Percentiles rank a stretch among this genome's conserved stretches.
Conservation (phyloP, 768 basidiomycete genomes). For the Panaeolus cyanescens region DNA sequence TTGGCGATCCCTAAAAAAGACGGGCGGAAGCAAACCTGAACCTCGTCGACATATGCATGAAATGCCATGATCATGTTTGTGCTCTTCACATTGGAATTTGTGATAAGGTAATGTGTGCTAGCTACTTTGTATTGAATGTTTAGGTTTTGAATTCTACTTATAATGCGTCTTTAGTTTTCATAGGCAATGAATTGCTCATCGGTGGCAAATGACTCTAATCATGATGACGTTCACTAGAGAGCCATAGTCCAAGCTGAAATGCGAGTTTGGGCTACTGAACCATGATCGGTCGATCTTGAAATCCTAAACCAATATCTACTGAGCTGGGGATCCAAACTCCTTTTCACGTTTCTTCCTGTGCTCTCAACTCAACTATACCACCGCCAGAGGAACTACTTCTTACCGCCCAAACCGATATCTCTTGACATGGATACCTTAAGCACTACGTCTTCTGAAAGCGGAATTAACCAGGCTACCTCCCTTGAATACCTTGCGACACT, state of each 20-base stretch:
- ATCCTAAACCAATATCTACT: neutral
- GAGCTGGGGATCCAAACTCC: neutral
- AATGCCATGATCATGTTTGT: too few relatives aligned
- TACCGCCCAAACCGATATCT: neutral
- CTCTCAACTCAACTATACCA: neutral
- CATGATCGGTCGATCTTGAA: neutral
- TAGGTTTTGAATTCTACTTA: too few relatives aligned
- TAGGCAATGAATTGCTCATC: too few relatives aligned
- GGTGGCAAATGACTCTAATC: too few relatives aligned
- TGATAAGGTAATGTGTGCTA: too few relatives aligned
- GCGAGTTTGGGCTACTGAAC: neutral
- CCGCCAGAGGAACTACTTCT: neutral
- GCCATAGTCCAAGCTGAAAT: neutral
- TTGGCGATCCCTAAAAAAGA: too few relatives aligned
- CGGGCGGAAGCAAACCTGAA: too few relatives aligned
- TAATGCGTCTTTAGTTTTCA: too few relatives aligned
- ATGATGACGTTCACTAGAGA: too few relatives aligned
- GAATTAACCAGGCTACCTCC: neutral
- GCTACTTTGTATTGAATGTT: too few relatives aligned
- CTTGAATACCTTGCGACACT: slow-evolving; percentile 1
- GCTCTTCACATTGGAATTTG: too few relatives aligned
- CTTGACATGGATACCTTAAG: neutral
- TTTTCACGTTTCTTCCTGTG: neutral
- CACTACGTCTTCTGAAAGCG: neutral
- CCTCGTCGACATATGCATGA: too few relatives aligned